Evolutionary conservation across 2,329 filamentous ascomycete genomes (phyloP), one percentile per base, ranked within the genome.

Genomic region (Coniochaeta ligniaria): DNA sequence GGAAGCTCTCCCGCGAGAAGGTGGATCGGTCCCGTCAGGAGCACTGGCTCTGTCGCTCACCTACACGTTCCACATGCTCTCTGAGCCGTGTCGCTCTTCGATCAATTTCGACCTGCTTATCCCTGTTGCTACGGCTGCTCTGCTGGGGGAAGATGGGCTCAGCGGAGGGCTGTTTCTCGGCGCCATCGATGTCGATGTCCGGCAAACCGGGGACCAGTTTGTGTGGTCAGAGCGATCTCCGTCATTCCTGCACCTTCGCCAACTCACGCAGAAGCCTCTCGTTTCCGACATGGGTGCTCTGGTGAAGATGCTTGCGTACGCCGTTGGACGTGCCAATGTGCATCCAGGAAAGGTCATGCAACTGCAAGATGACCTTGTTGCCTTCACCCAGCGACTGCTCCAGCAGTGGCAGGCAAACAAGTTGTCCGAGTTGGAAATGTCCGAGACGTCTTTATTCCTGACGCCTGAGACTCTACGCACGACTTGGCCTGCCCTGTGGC

Each of bases 341-440:
- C 54, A 58, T 12, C 47, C 24, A 16, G 3, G 2, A 14, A 56
- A 66, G 11, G 65, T 71, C 9, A 52, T 72, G 47, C 62, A 65
- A 8, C 68, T 70, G 17, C 69, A 83, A 20, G 88, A 91, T 61
- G 81, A 86, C 36, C 74, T 96, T 14, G 74, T 88, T 9, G 80
- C 79, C 6, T 92, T 96, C 67, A 83, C 86, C 0, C 79, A 82
- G 28, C 85, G 81, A 3, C 72, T 96, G 7, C 78, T 88, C 54
- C 82, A 85, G 1, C 86, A 88, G 62, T 96, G 92, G 92, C 82
- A 85, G 36, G 83, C 85, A 62, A 91, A 85, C 69, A 88, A 88
- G 60, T 78, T 96, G 43, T 92, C 90, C 1, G 81, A 84, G 57
- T 77, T 96, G 43, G 91, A 96, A 65, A 73, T 80, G 12, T 82